Percentiles rank a stretch among this genome's conserved stretches.
phyloP scores from a whole-genome alignment of 768 basidiomycete genomes.

The Leucogyrophana mollusca region DNA sequence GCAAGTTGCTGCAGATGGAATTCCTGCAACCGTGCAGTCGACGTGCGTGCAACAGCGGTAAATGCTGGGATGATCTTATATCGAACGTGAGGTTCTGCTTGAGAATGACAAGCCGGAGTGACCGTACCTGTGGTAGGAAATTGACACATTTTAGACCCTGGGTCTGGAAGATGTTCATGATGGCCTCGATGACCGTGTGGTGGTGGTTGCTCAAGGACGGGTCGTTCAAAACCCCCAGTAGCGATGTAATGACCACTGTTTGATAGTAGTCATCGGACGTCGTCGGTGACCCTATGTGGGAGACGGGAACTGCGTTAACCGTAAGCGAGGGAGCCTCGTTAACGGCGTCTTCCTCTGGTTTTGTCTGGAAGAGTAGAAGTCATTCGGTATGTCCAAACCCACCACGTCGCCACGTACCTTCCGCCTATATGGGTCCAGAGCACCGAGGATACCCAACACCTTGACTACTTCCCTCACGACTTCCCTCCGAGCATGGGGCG shows the following conservation, averaged over 20 bases:
- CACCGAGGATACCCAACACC: conserved; percentile 94
- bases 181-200: conserved; percentile 92
- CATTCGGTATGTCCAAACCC: not conserved
- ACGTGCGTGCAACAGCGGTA: conserved; percentile 79
- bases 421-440: conserved; percentile 91
- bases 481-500: conserved; percentile 72
- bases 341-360: conserved; percentile 62
- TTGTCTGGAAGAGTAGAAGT: conserved; percentile 35
- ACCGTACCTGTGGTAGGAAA: conserved; percentile 84
- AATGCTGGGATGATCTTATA: conserved; percentile 92
- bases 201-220: conserved; percentile 83
- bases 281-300: conserved; percentile 56
- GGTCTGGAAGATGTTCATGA: conserved; percentile 99
- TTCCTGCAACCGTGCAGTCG: conserved; percentile 81
- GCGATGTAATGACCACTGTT: conserved; percentile 86
- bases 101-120: conserved; percentile 1
- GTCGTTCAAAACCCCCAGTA: conserved; percentile 87
- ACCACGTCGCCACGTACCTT: conserved; percentile 55
- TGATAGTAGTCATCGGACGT: conserved; percentile 96
- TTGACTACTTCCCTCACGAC: conserved; percentile 94
- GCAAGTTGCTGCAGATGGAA: conserved; percentile 95
- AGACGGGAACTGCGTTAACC: conserved; percentile 68
- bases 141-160: conserved; percentile 95
- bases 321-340: conserved; percentile 59
- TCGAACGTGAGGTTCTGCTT: not conserved